Evolutionary conservation across 345 rosid genomes (phyloP).

Genomic region (Acer campestre): DNA sequence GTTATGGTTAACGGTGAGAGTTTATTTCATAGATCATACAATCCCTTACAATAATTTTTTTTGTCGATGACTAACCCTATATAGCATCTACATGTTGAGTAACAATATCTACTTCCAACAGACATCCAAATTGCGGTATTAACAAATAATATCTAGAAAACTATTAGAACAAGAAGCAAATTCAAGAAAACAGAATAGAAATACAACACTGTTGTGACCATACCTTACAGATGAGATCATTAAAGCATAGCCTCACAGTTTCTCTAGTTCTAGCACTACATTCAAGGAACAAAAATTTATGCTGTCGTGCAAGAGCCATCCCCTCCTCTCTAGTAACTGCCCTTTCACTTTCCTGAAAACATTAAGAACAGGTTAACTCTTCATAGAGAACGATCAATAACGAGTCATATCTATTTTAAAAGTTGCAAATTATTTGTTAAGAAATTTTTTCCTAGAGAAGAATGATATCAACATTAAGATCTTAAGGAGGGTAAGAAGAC

Average conservation of each 20-base stretch:
- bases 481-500: not conserved
- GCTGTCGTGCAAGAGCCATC: conserved; percentile 67
- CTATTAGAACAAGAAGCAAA: not conserved
- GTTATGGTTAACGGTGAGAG: not conserved
- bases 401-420: not conserved
- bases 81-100: not conserved
- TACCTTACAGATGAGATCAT: conserved; percentile 75
- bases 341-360: conserved; percentile 75
- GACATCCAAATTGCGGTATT: not conserved
- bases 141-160: not conserved
- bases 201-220: not conserved
- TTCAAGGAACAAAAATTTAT: conserved; percentile 74
- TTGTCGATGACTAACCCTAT: not conserved
- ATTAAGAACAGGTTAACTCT: not conserved
- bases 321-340: conserved; percentile 88
- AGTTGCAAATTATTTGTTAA: not conserved
- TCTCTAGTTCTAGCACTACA: conserved; percentile 81
- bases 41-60: not conserved
- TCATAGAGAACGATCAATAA: not conserved
- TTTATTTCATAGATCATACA: not conserved
- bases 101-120: not conserved
- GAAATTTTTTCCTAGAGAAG: not conserved
- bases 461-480: not conserved
- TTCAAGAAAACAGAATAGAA: not conserved
- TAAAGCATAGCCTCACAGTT: conserved; percentile 73